A percentile compares a stretch with the other conserved stretches of the same genome.
phyloP scores from a whole-genome alignment of 257 asterid genomes.

The Parsonsia alboflavescens region DNA sequence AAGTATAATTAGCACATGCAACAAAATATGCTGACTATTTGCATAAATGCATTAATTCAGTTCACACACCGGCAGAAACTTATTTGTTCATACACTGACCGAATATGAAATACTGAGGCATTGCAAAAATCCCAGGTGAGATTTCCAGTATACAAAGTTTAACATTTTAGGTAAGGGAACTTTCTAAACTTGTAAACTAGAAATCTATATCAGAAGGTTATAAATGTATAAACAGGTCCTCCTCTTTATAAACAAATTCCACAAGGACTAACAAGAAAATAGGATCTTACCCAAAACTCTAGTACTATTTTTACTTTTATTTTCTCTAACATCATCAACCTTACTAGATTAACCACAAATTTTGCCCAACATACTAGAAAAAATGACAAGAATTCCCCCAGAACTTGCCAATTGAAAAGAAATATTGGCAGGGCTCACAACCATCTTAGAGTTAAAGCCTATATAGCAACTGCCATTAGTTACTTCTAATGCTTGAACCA shows the following conservation, averaged over 20 bases:
- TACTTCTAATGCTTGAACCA: neutral
- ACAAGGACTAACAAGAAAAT: neutral
- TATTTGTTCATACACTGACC: neutral
- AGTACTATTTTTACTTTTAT: neutral
- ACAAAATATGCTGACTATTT: neutral
- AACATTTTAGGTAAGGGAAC: neutral
- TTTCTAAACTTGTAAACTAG: neutral
- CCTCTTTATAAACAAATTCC: neutral
- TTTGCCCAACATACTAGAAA: neutral
- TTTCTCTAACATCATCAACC: neutral
- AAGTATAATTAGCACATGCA: neutral
- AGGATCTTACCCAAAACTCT: neutral
- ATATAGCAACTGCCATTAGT: neutral
- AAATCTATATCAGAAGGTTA: neutral
- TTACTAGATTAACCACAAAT: neutral
- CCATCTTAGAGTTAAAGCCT: neutral
- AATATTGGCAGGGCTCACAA: neutral
- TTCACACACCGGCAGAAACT: neutral
- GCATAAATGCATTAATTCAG: neutral
- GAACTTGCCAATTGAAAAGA: neutral
- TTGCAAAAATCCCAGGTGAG: neutral
- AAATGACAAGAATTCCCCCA: neutral
- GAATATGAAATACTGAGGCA: neutral
- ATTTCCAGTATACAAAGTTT: neutral
- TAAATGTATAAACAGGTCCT: too few species aligned